These are phyloP conservation scores for Fusarium sp. DNA, from an alignment of 2,329 filamentous ascomycete species.

Conservation along the genomic window DNA sequence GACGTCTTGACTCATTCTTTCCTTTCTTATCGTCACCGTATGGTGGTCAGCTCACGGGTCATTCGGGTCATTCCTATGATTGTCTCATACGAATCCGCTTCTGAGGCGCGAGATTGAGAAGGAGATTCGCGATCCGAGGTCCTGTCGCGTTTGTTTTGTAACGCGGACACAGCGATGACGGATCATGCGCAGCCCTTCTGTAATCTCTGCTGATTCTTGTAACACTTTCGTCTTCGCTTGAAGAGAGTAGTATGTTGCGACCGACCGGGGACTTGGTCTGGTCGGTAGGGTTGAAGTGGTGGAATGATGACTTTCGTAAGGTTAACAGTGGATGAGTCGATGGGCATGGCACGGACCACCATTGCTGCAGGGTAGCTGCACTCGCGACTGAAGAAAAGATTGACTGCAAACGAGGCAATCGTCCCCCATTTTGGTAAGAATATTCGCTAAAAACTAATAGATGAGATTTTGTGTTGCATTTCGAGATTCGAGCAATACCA, in stretches of 20 bases:
- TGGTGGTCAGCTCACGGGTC: no score
- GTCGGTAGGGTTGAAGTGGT: neutral
- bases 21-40: accelerated
- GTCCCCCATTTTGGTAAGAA: no score
- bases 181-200: accelerated
- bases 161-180: neutral
- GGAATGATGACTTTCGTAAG: accelerated
- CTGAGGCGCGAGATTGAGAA: neutral
- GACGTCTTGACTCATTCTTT: neutral
- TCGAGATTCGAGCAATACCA: accelerated
- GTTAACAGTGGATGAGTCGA: neutral
- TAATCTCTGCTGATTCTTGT: no score
- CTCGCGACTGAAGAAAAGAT: accelerated
- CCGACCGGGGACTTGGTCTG: neutral
- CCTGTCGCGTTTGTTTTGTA: neutral
- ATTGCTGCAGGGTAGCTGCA: neutral
- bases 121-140: neutral
- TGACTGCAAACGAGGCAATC: accelerated
- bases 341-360: neutral
- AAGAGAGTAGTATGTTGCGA: no score
- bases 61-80: no score
- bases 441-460: neutral
- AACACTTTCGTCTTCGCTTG: accelerated
- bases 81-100: no score
- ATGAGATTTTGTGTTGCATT: accelerated